Conservation (phyloP, 169 alveolate genomes). For the Plasmodium gonderi region DNA sequence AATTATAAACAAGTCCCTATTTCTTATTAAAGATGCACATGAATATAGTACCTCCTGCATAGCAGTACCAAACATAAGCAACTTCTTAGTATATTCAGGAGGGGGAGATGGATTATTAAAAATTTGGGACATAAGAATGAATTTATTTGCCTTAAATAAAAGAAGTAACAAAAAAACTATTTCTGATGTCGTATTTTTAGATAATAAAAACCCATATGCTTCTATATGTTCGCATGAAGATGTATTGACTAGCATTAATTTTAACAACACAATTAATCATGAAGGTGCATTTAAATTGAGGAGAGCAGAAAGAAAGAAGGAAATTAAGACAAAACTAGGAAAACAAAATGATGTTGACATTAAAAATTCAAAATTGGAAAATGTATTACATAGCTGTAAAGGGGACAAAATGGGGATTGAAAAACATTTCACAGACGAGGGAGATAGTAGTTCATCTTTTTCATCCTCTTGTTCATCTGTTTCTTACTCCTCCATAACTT, state of each 20-base stretch:
- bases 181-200: conserved; percentile 3
- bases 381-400: neutral
- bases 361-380: neutral
- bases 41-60: conserved; percentile 45
- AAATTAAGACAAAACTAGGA: neutral
- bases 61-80: conserved; percentile 69
- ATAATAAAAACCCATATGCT: conserved; percentile 65
- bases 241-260: conserved; percentile 55
- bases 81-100: conserved; percentile 75
- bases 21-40: conserved; percentile 57
- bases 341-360: neutral
- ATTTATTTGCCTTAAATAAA: conserved; percentile 12
- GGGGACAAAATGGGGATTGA: neutral
- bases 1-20: conserved; percentile 29
- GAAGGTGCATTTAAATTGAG: conserved; percentile 17
- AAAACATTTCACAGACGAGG: neutral
- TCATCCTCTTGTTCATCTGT: conserved; percentile 19
- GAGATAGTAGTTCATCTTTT: conserved; percentile 6
- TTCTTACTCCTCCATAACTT: conserved; percentile 29
- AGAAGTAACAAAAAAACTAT: neutral
- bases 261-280: conserved; percentile 43
- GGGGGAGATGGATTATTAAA: conserved; percentile 85
- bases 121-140: conserved; percentile 84
- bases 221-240: conserved; percentile 73
- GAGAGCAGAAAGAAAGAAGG: conserved; percentile 1